Evolutionary conservation across 139 green algal genomes (phyloP), one percentile per base, ranked within the genome.

Genomic region (Chlorella sp.): DNA sequence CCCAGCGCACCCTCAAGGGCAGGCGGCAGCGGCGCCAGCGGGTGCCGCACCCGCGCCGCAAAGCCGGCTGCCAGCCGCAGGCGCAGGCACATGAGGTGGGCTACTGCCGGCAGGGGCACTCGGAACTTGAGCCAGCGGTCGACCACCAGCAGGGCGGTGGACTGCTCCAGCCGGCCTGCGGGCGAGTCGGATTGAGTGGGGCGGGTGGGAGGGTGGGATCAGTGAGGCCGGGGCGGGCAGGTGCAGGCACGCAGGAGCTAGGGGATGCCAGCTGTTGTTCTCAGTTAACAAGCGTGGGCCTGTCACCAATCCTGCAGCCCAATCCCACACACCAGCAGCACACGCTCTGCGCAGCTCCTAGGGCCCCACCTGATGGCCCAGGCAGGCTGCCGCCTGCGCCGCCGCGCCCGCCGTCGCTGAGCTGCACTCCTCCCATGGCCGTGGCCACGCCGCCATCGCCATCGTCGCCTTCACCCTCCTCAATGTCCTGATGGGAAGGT

Each of bases 61-160:
- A 94, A 94, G 60, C 83, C 85, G 3, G 72, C 56, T 19, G 72
- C 76, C 5, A 94, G 82, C 30, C 91, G 87, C 36, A 84, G 68
- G 8, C 91, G 86, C 69, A 94, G 80, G 54, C 72, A 62, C 32
- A 77, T 48, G 30, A 94, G 68, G 9, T 77, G 76, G 13, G 60
- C 77, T 1, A 85, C 78, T 4, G 73, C 58, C 14, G n/a, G n/a
- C 36, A 70, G 3, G 3, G 82, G 77, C 43, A 90, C 74, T 0
- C 76, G 46, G 48, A 91, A 77, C 16, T 22, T 34, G 69, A 94
- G 82, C 91, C 91, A 94, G 73, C 76, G 83, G 58, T 94, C 91
- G 14, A 92, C 73, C 28, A 87, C 64, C 34, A 94, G 69, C 38
- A 88, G 26, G 38, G 73, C 80, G 43, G 76, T 85, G 54, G 28